phyloP scores from a whole-genome alignment of 208 protist genomes.

The Leishmania guyanensis region DNA sequence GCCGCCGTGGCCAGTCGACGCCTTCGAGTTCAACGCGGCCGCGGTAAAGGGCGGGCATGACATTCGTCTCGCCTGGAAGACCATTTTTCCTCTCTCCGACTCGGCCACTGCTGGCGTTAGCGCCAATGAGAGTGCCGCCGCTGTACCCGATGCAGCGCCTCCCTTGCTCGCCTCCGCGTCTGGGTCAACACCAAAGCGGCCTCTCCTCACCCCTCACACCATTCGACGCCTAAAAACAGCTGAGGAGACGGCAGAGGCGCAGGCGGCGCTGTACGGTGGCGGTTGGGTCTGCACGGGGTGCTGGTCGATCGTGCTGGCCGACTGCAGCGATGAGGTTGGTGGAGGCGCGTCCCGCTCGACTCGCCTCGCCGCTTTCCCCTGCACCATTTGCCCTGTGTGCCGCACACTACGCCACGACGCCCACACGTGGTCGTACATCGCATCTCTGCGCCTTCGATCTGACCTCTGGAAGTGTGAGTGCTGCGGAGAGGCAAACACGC shows the following conservation, averaged over 20 bases:
- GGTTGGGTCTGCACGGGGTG: slow-evolving; percentile 68
- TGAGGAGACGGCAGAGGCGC: slow-evolving; percentile 32
- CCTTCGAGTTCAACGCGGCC: slow-evolving; percentile 70
- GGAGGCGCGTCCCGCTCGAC: not conserved
- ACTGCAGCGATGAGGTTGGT: not conserved
- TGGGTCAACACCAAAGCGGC: not conserved
- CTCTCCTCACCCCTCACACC: slow-evolving; percentile 4
- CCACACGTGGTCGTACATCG: slow-evolving; percentile 1
- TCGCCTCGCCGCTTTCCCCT: slow-evolving; percentile 17
- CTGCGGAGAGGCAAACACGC: slow-evolving; percentile 7
- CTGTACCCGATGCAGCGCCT: not conserved
- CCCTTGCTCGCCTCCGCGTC: not conserved
- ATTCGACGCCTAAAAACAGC: slow-evolving; percentile 16
- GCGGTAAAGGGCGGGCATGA: slow-evolving; percentile 54
- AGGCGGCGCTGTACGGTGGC: slow-evolving; percentile 36
- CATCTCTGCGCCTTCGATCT: slow-evolving; percentile 17
- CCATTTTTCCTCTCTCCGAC: not conserved
- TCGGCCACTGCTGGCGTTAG: not conserved
- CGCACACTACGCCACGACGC: slow-evolving; percentile 62
- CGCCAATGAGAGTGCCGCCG: not conserved
- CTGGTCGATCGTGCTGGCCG: slow-evolving; percentile 33
- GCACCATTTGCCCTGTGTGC: slow-evolving; percentile 56
- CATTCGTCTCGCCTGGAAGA: slow-evolving; percentile 28
- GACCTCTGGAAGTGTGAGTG: slow-evolving; percentile 42
- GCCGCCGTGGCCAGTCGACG: slow-evolving; percentile 69